A percentile compares a stretch with the other conserved stretches of the same genome.
Conservation (phyloP, 768 basidiomycete species). For the Lactarius tabidus region DNA sequence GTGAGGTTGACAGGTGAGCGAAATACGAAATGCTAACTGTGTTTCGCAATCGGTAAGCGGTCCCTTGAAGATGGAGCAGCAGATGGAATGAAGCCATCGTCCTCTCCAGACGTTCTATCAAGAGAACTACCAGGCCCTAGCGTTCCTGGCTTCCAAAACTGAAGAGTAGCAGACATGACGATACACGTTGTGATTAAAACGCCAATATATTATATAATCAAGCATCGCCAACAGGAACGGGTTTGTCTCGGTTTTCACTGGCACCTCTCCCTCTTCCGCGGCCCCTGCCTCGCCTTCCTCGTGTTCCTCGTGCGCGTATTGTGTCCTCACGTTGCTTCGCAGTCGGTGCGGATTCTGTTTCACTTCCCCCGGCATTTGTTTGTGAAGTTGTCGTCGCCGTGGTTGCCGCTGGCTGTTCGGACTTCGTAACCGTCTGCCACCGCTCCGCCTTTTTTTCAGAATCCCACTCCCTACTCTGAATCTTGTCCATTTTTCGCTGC, state of each 20-base stretch:
- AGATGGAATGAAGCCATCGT: conserved; percentile 67
- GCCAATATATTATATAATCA: conserved; percentile 19
- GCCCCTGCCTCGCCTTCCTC: conserved; percentile 13
- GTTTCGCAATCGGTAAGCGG: conserved; percentile 84
- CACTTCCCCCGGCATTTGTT: conserved; percentile 11
- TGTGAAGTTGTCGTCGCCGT: conserved; percentile 12
- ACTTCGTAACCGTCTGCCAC: conserved; percentile 6
- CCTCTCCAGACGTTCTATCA: conserved; percentile 76
- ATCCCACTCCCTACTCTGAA: conserved; percentile 79
- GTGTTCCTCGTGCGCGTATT: conserved; percentile 12
- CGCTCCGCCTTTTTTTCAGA: conserved; percentile 52
- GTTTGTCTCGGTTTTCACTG: conserved; percentile 7
- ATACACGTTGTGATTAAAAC: neutral
- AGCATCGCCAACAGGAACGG: neutral
- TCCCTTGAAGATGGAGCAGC: conserved; percentile 59
- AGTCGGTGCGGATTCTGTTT: conserved; percentile 5
- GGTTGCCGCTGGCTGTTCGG: conserved; percentile 3
- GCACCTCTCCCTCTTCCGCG: conserved; percentile 20
- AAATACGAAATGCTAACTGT: conserved; percentile 50
- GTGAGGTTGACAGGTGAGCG: conserved; percentile 4
- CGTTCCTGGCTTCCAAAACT: conserved; percentile 92
- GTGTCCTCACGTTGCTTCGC: conserved; percentile 3
- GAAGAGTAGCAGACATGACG: conserved; percentile 45
- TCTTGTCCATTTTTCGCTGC: conserved; percentile 76
- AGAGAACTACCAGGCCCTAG: conserved; percentile 79